Evolutionary conservation across 78 protist species (phyloP), one percentile per base, ranked within the genome.

Genomic region (Creolimax fragrantissima): DNA sequence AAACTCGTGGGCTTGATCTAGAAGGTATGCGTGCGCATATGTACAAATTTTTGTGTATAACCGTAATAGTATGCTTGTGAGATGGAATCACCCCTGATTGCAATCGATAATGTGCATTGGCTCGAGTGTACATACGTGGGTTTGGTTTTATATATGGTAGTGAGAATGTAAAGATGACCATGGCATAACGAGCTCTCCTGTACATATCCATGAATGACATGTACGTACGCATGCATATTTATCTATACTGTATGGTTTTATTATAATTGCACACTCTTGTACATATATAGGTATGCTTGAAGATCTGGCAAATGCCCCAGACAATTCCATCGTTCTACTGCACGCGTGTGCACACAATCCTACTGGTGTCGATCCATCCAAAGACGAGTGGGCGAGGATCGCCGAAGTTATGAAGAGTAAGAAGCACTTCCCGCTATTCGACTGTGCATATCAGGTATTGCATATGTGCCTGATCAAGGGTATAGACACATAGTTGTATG

Each of bases 261-360:
- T n/a, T 58, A 58, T 58, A 58, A 47, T 24, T 58, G 1, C 24
- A 58, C 24, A 58, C 24, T 32, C 74, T 58, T 58, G 1, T 58
- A 0, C 24, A 1, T 58, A 32, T 17, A 58, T 58, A 58, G 47
- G 37, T 35, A 88, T 84, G 39, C 35, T 89, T 11, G 47, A 5
- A 44, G n/a, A 89, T 39, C 83, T 42, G 83, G 41, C 11, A 84
- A 24, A 11, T 6, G 96, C 96, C 32, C 95, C 95, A 42, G 91
- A 43, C 24, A 95, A 96, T 0, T 88, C 95, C 17, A 91, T 96
- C 42, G 41, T 98, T 41, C 42, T 98, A 44, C 84, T 99, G 43
- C 99, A 99, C 85, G 97, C 98, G 35, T 97, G 98, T 93, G 98
- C 99, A 4, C 99, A 99, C 95, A 99, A 99, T 94, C 99, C 99